Evolutionary conservation across 2,329 filamentous ascomycete genomes (phyloP), one percentile per base, ranked within the genome.

Genomic region (Ophiostoma fasciatum): DNA sequence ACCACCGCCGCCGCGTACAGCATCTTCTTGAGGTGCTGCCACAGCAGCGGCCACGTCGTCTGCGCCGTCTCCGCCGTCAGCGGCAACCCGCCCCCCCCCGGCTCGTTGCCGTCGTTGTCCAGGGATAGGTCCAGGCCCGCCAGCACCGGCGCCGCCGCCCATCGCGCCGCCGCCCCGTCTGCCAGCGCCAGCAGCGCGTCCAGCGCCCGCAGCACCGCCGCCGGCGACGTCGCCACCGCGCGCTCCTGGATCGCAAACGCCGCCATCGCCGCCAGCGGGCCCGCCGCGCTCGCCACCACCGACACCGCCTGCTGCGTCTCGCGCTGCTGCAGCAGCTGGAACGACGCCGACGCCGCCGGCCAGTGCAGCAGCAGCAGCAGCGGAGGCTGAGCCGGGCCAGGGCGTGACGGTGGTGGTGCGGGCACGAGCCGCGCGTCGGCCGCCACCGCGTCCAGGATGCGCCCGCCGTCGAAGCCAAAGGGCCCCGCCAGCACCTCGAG

Each of bases 1-100:
- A 82, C 64, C 33, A 83, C 77, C 4, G 87, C 74, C 4, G 75
- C 67, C 3, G 78, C 74, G 50, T 87, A 94, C 49, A 94, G 61
- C 28, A 78, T 70, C 38, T 81, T 78, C 45, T 77, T 76, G 7
- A 94, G 62, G 3, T 88, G 55, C 44, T 75, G 74, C 79, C 82
- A 88, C 5, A 94, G 62, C 21, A 68, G 60, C 0, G 80, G 77
- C 50, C 80, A 72, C 0, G 84, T 83, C 14, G 57, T 71, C 42
- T 71, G 64, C 25, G 74, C 52, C 0, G 81, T 78, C 38, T 82
- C 74, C 1, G 71, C 63, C 17, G 75, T 71, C 7, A 93, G 58
- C 48, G 92, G 81, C n/a, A n/a, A n/a, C n/a, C n/a, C n/a, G n/a
- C n/a, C n/a, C n/a, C n/a, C n/a, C n/a, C n/a, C n/a, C n/a, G n/a